Base-by-base conservation (phyloP, 1,284 basidiomycete genomes). In the Rhodotorula sp. region DNA sequence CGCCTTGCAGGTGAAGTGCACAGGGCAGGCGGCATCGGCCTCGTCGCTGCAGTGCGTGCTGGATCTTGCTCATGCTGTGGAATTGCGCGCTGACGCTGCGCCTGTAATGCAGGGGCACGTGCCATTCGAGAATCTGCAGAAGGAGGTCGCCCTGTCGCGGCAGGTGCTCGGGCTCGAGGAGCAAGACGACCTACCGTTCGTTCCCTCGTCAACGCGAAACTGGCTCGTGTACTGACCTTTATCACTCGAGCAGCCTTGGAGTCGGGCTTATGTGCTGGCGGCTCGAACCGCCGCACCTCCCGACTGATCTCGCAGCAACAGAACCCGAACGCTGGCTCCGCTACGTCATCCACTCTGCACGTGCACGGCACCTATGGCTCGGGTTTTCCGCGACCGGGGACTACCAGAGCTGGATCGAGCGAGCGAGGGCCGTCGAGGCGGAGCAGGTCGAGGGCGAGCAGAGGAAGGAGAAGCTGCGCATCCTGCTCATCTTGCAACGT, bases 181-280 rank as follows among this genome's bases (percentile, higher is more conserved):
- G 0, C 46, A 23, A 2, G 66, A 68, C 3, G 62, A 67, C 7
- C 23, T 75, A 0, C 74, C 74, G 74, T 73, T 34, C 23, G 71
- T 61, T 25, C 10, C 27, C 60, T 7, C 16, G 13, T 4, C 27
- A 2, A 7, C 0, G 27, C 41, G 34, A 25, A 23, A 21, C 21
- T n/a, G 23, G 42, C 7, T 34, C 34, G 34, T 34, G 34, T 34
- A 3, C 5, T 34, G 34, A 34, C 34, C 2, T 34, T 2, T 0
- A 1, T 9, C 23, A 0, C 19, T 14, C 1, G 7, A 1, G 7
- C 46, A 75, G 74, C 3, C n/a, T 73, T 46, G 71, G 71, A 3
- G 23, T 71, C 48, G 74, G 74, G 9, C 44, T 75, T 34, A 41
- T 66, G 21, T 48, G 52, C 9, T 75, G 63, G 63, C 58, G 59